phyloP scores from a whole-genome alignment of 1,284 basidiomycete genomes.

The Trametes pubescens region DNA sequence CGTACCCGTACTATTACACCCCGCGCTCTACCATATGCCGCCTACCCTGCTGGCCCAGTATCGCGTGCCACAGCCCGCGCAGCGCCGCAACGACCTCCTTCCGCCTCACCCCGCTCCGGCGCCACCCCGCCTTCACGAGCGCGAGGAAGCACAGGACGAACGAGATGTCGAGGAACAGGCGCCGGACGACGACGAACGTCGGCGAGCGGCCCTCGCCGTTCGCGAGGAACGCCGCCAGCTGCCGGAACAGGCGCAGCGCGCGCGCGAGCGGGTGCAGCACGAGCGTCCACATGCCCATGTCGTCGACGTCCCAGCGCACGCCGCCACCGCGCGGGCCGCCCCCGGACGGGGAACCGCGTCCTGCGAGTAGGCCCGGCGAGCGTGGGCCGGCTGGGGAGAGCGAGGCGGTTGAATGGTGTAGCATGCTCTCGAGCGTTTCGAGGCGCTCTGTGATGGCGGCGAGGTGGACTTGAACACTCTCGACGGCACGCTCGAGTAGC shows the following conservation, averaged over 20 bases:
- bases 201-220: slow-evolving; percentile 67
- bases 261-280: slow-evolving; percentile 69
- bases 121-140: slow-evolving; percentile 67
- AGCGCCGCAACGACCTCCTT: slow-evolving; percentile 72
- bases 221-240: slow-evolving; percentile 63
- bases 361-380: slow-evolving; percentile 21
- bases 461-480: slow-evolving; percentile 88
- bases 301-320: slow-evolving; percentile 69
- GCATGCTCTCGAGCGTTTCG: slow-evolving; percentile 69
- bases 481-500: slow-evolving; percentile 75
- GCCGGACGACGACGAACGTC: slow-evolving; percentile 67
- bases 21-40: slow-evolving; percentile 59
- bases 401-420: slow-evolving; percentile 48
- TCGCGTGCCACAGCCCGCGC: slow-evolving; percentile 70
- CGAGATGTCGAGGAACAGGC: slow-evolving; percentile 76
- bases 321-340: slow-evolving; percentile 38
- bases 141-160: slow-evolving; percentile 70
- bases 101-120: slow-evolving; percentile 69
- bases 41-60: slow-evolving; percentile 62
- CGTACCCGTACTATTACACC: slow-evolving; percentile 28
- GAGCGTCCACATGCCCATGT: slow-evolving; percentile 82
- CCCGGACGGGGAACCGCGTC: slow-evolving; percentile 50
- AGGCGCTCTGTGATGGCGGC: slow-evolving; percentile 91
- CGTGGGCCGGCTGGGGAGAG: slow-evolving; percentile 33
- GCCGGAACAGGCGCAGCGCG: slow-evolving; percentile 54